Base-by-base conservation (phyloP, 73 alveolate species). In the Symbiodinium natans region DNA sequence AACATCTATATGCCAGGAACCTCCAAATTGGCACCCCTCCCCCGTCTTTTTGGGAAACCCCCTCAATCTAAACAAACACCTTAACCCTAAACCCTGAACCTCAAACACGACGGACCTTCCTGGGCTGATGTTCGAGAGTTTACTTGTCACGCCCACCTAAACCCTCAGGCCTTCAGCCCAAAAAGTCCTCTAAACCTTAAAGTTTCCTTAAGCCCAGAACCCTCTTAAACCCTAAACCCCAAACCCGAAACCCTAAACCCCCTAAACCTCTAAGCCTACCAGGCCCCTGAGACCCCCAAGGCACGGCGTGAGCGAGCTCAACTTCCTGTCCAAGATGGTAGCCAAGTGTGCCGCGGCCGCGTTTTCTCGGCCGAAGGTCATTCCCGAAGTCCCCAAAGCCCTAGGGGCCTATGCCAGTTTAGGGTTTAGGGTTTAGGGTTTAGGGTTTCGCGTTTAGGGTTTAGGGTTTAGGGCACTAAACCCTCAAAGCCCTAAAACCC, bases 301-400 rank as follows among this genome's bases (percentile, higher is more conserved):
- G 94, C 94, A 86, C 43, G 94, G 94, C 54, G 29, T 40, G 3
- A 86, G 63, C 40, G 94, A 86, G 83, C 27, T 15, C 13, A 86
- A 34, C 83, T 86, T 86, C 52, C 39, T 86, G 41, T 17, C 63
- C 83, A 86, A 86, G 94, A 86, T 86, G 94, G 94, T 56, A 4
- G 94, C 63, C 33, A 86, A 86, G 59, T 86, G 94, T 31, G 40
- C 23, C 71, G n/a, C 71, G 71, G 71, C 3, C n/a, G 71, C 71
- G n/a, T n/a, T n/a, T n/a, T n/a, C n/a, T n/a, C n/a, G n/a, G n/a
- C n/a, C n/a, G n/a, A n/a, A n/a, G n/a, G n/a, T n/a, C n/a, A n/a
- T n/a, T n/a, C n/a, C n/a, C n/a, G n/a, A n/a, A n/a, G n/a, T n/a
- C n/a, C n/a, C n/a, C n/a, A n/a, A n/a, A n/a, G n/a, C n/a, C n/a